Percentiles rank a stretch among this genome's conserved stretches.
Conservation (phyloP, 495 filamentous ascomycete genomes). For the Aspergillus indologenus region DNA sequence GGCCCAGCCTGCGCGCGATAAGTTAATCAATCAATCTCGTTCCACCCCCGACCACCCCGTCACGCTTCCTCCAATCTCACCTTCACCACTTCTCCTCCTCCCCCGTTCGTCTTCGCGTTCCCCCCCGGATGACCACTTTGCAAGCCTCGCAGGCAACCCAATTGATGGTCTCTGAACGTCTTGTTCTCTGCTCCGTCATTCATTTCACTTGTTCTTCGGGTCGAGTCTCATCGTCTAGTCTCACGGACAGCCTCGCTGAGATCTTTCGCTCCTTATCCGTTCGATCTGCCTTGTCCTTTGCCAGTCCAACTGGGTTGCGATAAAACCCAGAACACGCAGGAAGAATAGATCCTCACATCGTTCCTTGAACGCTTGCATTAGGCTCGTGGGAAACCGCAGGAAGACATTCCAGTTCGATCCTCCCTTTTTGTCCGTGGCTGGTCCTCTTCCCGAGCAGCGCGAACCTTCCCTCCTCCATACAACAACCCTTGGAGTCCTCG, state of each 20-base stretch:
- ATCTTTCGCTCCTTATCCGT: slow-evolving; percentile 21
- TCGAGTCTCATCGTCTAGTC: slow-evolving; percentile 8
- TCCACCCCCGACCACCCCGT: slow-evolving; percentile 1
- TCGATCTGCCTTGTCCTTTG: not conserved
- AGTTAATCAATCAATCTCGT: not conserved
- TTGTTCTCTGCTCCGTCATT: not conserved
- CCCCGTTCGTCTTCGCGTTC: not conserved
- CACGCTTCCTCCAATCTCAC: slow-evolving; percentile 12
- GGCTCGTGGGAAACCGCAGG: slow-evolving; percentile 11
- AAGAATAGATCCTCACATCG: not conserved
- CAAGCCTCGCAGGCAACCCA: not conserved
- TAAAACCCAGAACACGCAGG: slow-evolving; percentile 2
- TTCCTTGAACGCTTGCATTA: slow-evolving; percentile 8
- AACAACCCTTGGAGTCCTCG: slow-evolving; percentile 4
- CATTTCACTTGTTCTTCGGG: not conserved
- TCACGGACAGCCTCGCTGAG: slow-evolving; percentile 9
- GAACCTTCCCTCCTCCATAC: slow-evolving; percentile 9
- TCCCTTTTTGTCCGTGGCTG: slow-evolving; percentile 28
- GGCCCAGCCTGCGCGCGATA: not conserved
- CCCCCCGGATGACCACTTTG: not conserved
- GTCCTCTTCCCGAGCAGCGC: slow-evolving; percentile 17
- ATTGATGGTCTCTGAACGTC: not conserved
- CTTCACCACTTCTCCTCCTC: not conserved
- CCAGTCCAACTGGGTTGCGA: not conserved
- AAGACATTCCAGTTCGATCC: slow-evolving; percentile 20